Evolutionary conservation across 441 rosid species (phyloP).

Genomic region (Pelargonium cotyledonis): DNA sequence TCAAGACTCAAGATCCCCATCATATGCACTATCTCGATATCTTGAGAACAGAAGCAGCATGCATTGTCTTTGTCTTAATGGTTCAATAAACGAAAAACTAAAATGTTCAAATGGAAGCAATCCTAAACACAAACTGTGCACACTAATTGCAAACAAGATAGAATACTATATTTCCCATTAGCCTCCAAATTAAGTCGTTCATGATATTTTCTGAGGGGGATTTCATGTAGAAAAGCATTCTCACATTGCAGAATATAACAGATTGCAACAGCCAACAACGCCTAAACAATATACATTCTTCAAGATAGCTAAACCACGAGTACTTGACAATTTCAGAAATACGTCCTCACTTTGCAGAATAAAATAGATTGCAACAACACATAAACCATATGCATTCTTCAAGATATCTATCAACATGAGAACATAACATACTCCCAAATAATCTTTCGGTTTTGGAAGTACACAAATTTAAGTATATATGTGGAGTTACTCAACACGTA

Average conservation of each 20-base stretch:
- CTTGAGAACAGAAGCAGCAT: background rate
- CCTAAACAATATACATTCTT: background rate
- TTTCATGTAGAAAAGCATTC: background rate
- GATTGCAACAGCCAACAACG: background rate
- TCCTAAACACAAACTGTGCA: background rate
- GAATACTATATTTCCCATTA: background rate
- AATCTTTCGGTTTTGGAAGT: background rate
- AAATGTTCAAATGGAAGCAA: background rate
- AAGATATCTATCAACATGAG: background rate
- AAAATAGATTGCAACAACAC: background rate
- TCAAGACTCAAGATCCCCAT: background rate
- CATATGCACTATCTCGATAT: background rate
- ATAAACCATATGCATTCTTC: background rate
- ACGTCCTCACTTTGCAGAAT: background rate
- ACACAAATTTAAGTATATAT: background rate
- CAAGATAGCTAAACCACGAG: background rate
- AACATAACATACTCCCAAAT: background rate
- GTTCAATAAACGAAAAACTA: background rate
- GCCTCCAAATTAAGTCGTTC: background rate
- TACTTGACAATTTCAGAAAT: background rate
- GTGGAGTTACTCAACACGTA: background rate
- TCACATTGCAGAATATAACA: background rate
- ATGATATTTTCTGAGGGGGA: background rate
- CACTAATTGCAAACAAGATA: background rate
- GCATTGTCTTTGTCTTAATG: background rate